phyloP scores from a whole-genome alignment of 805 yeast genomes.

The Monosporozyma yasuniensis region DNA sequence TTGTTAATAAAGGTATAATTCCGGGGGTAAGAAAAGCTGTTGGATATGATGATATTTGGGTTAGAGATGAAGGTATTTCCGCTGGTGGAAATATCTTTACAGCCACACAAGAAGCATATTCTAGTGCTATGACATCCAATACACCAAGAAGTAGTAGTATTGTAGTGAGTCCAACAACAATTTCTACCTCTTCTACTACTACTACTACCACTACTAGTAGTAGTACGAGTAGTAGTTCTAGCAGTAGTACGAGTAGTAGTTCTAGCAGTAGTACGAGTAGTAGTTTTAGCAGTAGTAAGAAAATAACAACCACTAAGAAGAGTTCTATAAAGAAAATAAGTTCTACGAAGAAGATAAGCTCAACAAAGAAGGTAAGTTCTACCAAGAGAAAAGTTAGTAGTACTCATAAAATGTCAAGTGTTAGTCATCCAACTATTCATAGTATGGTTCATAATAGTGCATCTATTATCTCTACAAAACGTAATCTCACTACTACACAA shows the following conservation, averaged over 20 bases:
- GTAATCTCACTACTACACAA: not conserved
- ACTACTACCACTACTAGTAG: not conserved
- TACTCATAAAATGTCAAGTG: not conserved
- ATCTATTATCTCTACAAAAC: not conserved
- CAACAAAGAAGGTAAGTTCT: not conserved
- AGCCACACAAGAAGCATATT: not conserved
- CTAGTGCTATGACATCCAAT: not conserved
- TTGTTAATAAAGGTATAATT: conserved; percentile 19
- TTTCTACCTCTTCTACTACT: not conserved
- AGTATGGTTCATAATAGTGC: not conserved
- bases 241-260: no score
- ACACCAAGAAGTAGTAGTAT: not conserved
- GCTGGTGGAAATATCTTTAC: conserved; percentile 28
- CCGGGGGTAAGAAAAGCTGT: conserved; percentile 45
- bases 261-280: no score
- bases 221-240: no score
- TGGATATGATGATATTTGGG: conserved; percentile 40
- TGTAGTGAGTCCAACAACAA: not conserved
- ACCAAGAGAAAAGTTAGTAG: not conserved
- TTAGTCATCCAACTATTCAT: not conserved
- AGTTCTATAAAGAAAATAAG: no score
- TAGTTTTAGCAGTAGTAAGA: no score
- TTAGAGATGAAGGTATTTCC: conserved; percentile 17
- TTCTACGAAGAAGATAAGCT: not conserved
- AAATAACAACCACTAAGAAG: no score